Base-by-base conservation (phyloP, 2,329 filamentous ascomycete species). In the Colletotrichum scovillei region DNA sequence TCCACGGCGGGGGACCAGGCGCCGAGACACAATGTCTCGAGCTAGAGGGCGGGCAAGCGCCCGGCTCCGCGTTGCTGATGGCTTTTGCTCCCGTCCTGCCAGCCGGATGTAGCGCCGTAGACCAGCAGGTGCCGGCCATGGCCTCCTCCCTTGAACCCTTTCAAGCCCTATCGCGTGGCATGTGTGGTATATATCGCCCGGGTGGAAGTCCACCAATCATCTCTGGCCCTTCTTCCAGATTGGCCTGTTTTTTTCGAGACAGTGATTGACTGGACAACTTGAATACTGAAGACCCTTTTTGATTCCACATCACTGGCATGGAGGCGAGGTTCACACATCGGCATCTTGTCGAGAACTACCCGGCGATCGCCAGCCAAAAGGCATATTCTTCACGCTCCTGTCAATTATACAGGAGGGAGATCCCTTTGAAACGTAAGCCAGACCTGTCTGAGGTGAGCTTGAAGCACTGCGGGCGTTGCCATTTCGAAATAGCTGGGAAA, bases 11-110 rank as follows among this genome's bases (percentile, higher is more conserved):
- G 28, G 57, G 49, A 28, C 30, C 4, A 42, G 12, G 14, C 22
- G 63, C 64, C 69, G 57, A 68, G 69, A 68, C 69, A 63, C 5
- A 22, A 16, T 53, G 30, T 59, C 62, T 67, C 22, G 55, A 42
- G 8, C 32, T 53, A 26, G 19, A 49, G 42, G 19, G 42, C 42
- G 42, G 42, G 16, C 49, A 49, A 62, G 49, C 14, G 32, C 42
- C 63, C 63, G 68, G 63, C 35, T 46, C 46, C 14, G 22, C 42
- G 55, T 28, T 42, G 55, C 30, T 59, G 16, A 16, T 60, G 68
- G 32, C 32, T 71, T 71, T 24, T 49, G 38, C 32, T 53, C 11
- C 16, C 26, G 32, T 42, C 12, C 67, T 67, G 38, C 38, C 24
- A 24, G 26, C 67, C 35, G n/a, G 30, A 16, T n/a, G 32, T 22